Conservation (phyloP, 441 rosid genomes). For the Hura crepitans region DNA sequence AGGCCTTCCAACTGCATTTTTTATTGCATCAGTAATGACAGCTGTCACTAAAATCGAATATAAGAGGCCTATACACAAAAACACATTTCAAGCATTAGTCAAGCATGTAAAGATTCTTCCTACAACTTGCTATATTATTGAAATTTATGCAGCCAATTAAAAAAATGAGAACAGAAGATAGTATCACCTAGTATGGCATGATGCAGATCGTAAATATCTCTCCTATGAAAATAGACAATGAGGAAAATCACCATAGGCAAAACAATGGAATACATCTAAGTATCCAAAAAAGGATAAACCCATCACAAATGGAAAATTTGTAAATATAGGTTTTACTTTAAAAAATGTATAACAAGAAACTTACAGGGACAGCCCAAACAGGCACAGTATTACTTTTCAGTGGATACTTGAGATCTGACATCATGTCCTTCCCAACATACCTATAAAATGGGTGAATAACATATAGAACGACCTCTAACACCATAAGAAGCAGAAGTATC, state of each 20-base stretch:
- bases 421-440: conserved; percentile 88
- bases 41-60: conserved; percentile 65
- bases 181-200: conserved; percentile 65
- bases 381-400: conserved; percentile 71
- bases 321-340: background rate
- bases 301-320: conserved; percentile 13
- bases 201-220: conserved; percentile 86
- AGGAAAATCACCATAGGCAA: conserved; percentile 63
- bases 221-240: conserved; percentile 50
- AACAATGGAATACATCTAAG: conserved; percentile 55
- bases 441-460: conserved; percentile 75
- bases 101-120: background rate
- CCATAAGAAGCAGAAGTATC: conserved; percentile 53
- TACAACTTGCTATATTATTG: background rate
- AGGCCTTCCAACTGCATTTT: conserved; percentile 83
- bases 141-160: conserved; percentile 2
- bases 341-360: conserved; percentile 23
- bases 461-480: conserved; percentile 40
- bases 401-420: conserved; percentile 82
- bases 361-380: conserved; percentile 78
- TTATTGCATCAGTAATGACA: conserved; percentile 70
- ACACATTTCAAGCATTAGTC: conserved; percentile 12
- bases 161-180: background rate
- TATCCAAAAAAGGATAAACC: conserved; percentile 10
- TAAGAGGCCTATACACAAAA: conserved; percentile 52